phyloP scores from a whole-genome alignment of 208 protist genomes.

The Acanthamoeba pearcei region DNA sequence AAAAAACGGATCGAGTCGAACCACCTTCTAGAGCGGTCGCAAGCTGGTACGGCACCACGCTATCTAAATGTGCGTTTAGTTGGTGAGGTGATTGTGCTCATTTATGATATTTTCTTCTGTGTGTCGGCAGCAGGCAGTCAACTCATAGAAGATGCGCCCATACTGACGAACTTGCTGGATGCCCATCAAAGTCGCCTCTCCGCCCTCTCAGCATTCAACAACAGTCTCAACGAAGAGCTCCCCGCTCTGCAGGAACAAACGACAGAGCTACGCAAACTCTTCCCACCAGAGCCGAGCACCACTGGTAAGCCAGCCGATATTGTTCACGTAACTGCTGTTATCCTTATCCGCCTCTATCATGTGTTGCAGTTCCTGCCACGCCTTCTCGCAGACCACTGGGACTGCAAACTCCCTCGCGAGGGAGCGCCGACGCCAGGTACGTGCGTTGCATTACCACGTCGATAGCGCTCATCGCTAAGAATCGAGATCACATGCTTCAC shows the following conservation, averaged over 20 bases:
- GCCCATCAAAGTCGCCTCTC: background rate
- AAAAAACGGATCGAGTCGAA: constrained; percentile 3
- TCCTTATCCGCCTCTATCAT: background rate
- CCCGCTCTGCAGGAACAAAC: background rate
- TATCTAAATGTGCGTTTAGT: background rate
- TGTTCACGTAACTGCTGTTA: background rate
- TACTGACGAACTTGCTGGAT: constrained; percentile 11
- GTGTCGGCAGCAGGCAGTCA: background rate
- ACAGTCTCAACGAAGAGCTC: background rate
- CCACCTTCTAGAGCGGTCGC: background rate
- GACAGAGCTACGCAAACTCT: background rate
- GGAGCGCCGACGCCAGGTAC: background rate
- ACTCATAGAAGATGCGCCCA: constrained; percentile 8
- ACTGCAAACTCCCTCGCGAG: background rate
- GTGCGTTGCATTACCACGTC: background rate
- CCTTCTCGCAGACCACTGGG: constrained; percentile 1
- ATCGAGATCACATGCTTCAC: background rate
- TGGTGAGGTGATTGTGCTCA: background rate
- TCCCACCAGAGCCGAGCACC: background rate
- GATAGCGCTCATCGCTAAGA: background rate
- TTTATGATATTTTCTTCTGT: background rate
- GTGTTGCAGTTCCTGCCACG: background rate
- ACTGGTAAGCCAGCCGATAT: background rate
- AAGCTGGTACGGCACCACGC: background rate
- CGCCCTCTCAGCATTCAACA: background rate